Conservation (phyloP, 768 basidiomycete species). For the Podaxis sp. region DNA sequence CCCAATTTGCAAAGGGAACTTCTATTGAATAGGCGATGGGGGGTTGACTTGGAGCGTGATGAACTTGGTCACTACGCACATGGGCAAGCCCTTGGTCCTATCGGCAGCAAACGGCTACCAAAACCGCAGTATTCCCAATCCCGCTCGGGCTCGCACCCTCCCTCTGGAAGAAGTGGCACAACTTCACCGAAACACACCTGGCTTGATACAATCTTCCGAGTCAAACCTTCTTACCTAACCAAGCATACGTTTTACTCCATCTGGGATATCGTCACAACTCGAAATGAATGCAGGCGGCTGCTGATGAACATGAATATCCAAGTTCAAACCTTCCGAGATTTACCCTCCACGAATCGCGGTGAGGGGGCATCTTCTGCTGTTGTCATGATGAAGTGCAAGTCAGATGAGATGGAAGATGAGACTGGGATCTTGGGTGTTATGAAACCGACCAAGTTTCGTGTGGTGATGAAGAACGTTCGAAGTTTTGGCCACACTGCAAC, state of each 20-base stretch:
- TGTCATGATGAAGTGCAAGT: constrained; percentile 73
- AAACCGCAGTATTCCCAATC: not conserved
- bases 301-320: constrained; percentile 71
- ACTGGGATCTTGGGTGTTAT: constrained; percentile 49
- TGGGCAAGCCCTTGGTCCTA: not conserved
- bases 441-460: constrained; percentile 80
- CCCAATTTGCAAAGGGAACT: constrained; percentile 7
- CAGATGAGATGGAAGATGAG: constrained; percentile 65
- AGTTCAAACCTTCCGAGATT: constrained; percentile 32
- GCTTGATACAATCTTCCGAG: constrained; percentile 88
- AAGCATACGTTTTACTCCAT: constrained; percentile 49
- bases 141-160: not conserved
- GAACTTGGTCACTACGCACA: constrained; percentile 5
- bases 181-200: constrained; percentile 63
- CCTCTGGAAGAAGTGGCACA: not conserved
- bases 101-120: not conserved
- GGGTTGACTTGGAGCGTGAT: not conserved
- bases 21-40: not conserved
- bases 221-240: constrained; percentile 54
- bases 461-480: constrained; percentile 55
- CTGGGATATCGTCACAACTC: constrained; percentile 60
- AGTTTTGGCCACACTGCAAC: constrained; percentile 13
- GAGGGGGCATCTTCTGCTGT: constrained; percentile 46
- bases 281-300: constrained; percentile 71
- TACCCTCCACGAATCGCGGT: constrained; percentile 48